phyloP scores from a whole-genome alignment of 306 rosid species.

The Hippophae tibetana region DNA sequence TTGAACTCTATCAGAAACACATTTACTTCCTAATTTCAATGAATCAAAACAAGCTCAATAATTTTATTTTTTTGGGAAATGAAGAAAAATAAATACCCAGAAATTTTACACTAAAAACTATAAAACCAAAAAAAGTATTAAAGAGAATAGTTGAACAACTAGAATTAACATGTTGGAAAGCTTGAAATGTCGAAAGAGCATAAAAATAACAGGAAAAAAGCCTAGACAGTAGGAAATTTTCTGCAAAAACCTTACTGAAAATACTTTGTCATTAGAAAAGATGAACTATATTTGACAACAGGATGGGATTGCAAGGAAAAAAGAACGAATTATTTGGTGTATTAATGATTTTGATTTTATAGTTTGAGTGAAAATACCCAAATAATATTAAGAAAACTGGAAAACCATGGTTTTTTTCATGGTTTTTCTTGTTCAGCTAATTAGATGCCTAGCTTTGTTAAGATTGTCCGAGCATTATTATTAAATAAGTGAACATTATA shows the following conservation, averaged over 20 bases:
- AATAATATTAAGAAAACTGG: conserved; percentile 46
- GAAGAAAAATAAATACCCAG: conserved; percentile 11
- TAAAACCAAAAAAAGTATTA: not conserved
- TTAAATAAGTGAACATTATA: conserved; percentile 34
- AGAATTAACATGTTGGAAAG: not conserved
- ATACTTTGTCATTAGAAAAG: conserved; percentile 15
- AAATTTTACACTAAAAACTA: conserved; percentile 5
- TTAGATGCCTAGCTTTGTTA: conserved; percentile 54
- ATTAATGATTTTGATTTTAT: conserved; percentile 22
- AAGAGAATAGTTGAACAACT: not conserved
- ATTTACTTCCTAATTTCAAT: conserved; percentile 27
- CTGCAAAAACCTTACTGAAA: conserved; percentile 18
- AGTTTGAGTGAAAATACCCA: conserved; percentile 41
- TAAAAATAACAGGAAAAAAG: conserved; percentile 10
- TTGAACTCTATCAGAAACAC: conserved; percentile 35
- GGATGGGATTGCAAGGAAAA: conserved; percentile 18
- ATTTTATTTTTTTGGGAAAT: conserved; percentile 2
- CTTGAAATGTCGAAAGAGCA: conserved; percentile 21
- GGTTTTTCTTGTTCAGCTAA: conserved; percentile 54
- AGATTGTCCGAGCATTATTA: conserved; percentile 52
- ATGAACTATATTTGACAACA: conserved; percentile 19
- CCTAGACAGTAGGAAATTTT: conserved; percentile 12
- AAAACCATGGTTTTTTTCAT: conserved; percentile 20
- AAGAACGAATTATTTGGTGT: conserved; percentile 21
- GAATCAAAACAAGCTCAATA: conserved; percentile 9